Conservation (phyloP, 495 filamentous ascomycete genomes). For the Parachaetomium inaequale region DNA sequence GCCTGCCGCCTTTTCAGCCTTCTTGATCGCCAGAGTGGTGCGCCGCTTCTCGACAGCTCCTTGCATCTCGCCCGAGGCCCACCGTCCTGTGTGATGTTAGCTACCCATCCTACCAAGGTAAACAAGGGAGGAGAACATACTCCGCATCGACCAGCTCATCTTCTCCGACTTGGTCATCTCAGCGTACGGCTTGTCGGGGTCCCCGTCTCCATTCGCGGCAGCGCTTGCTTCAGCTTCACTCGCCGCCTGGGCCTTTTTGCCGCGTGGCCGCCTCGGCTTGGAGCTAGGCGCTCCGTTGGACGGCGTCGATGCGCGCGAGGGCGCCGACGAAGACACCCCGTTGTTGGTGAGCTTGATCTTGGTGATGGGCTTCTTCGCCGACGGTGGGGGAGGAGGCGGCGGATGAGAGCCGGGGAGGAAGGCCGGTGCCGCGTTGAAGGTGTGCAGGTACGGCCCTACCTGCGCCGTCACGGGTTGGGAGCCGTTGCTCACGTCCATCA, state of each 20-base stretch:
- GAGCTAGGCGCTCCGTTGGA: conserved; percentile 17
- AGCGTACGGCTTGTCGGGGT: conserved; percentile 41
- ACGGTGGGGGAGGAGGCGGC: conserved; percentile 25
- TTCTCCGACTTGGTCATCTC: conserved; percentile 53
- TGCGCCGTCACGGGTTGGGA: conserved; percentile 18
- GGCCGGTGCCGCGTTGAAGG: conserved; percentile 27
- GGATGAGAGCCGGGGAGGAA: conserved; percentile 21
- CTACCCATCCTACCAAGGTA: background rate
- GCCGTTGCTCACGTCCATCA: conserved; percentile 4
- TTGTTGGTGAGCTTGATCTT: conserved; percentile 33
- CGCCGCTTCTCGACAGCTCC: conserved; percentile 48
- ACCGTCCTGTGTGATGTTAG: conserved; percentile 42
- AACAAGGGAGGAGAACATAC: conserved; percentile 27
- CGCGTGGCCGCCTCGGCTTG: conserved; percentile 23
- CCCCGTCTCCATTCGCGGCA: conserved; percentile 16
- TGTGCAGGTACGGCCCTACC: conserved; percentile 31
- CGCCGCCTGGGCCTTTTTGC: conserved; percentile 13
- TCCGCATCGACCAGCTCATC: conserved; percentile 50
- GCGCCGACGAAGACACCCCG: conserved; percentile 13
- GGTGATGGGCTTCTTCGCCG: conserved; percentile 34
- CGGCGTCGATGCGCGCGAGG: conserved; percentile 25
- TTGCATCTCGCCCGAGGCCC: conserved; percentile 49
- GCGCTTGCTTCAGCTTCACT: background rate
- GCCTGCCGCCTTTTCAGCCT: conserved; percentile 32
- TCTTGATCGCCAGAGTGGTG: conserved; percentile 49